These are phyloP conservation scores for Yarrowia divulgata DNA, from an alignment of 805 yeast genomes.

Conservation along the genomic window DNA sequence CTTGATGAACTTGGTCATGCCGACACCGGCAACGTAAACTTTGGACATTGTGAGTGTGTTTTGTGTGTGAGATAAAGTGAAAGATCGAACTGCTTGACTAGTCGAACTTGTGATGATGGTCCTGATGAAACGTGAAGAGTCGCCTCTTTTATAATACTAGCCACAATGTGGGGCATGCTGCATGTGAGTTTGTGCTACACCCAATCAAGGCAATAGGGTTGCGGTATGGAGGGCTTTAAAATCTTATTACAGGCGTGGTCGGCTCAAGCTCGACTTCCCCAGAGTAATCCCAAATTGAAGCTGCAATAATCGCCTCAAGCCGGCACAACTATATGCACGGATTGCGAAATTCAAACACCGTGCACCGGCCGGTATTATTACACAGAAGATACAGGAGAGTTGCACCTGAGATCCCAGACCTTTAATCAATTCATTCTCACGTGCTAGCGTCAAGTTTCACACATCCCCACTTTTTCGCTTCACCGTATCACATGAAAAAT, in stretches of 20 bases:
- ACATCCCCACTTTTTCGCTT: conserved; percentile 7
- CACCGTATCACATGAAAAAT: conserved; percentile 22
- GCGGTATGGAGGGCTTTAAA: conserved; percentile 22
- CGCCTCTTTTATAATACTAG: conserved; percentile 26
- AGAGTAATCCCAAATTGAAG: conserved; percentile 32
- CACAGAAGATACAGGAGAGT: too few relatives aligned
- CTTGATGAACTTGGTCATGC: conserved; percentile 46
- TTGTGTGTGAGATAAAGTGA: neutral
- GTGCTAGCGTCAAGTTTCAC: conserved; percentile 18
- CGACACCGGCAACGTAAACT: conserved; percentile 46
- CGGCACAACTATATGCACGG: conserved; percentile 17
- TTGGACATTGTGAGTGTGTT: conserved; percentile 30
- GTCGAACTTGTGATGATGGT: neutral
- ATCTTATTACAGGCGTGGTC: conserved; percentile 26
- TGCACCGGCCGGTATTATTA: neutral
- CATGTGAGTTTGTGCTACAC: conserved; percentile 20
- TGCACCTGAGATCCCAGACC: neutral
- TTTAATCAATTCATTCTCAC: neutral
- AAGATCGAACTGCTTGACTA: neutral
- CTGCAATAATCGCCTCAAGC: conserved; percentile 27
- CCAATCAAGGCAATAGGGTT: neutral
- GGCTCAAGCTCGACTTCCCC: conserved; percentile 19
- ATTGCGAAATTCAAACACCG: neutral
- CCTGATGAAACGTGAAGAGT: neutral
- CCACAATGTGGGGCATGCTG: conserved; percentile 38